These are phyloP conservation scores for Inosperma sp. DNA, from an alignment of 768 basidiomycete species.

Conservation along the genomic window DNA sequence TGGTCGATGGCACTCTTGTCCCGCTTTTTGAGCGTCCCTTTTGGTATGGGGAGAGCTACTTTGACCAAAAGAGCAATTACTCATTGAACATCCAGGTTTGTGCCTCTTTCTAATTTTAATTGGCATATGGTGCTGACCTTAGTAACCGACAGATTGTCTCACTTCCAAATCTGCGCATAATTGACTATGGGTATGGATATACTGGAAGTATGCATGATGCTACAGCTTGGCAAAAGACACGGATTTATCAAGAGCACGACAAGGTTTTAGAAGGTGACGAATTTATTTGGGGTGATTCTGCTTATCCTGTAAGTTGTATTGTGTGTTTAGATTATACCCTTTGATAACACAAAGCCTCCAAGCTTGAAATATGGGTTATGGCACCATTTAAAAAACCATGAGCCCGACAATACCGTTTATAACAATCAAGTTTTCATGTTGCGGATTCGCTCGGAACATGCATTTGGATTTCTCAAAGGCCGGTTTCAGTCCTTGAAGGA, in stretches of 20 bases:
- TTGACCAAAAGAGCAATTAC: constrained; percentile 35
- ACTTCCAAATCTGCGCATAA: constrained; percentile 19
- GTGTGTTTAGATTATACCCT: too few relatives aligned
- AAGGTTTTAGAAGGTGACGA: constrained; percentile 11
- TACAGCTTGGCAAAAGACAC: constrained; percentile 12
- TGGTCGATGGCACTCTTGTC: constrained; percentile 38
- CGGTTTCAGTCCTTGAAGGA: constrained; percentile 31
- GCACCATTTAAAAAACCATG: too few relatives aligned
- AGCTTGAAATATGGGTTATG: too few relatives aligned
- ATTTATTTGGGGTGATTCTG: constrained; percentile 11
- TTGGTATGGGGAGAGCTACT: constrained; percentile 36
- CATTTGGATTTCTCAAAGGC: constrained; percentile 34
- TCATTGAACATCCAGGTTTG: constrained; percentile 35
- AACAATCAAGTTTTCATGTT: too few relatives aligned
- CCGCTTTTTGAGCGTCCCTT: too few relatives aligned
- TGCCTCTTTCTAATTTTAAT: constrained; percentile 9
- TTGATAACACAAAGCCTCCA: too few relatives aligned
- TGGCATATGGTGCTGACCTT: too few relatives aligned
- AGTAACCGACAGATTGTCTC: constrained; percentile 21
- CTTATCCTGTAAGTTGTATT: too few relatives aligned
- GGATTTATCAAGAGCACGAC: constrained; percentile 3
- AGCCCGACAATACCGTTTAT: too few relatives aligned
- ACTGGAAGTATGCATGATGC: constrained; percentile 24
- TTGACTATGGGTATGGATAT: constrained; percentile 20
- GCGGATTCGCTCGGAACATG: constrained; percentile 35